These are phyloP conservation scores for Oryza australiensis DNA, from an alignment of 176 grass and related monocot species.

Conservation along the genomic window DNA sequence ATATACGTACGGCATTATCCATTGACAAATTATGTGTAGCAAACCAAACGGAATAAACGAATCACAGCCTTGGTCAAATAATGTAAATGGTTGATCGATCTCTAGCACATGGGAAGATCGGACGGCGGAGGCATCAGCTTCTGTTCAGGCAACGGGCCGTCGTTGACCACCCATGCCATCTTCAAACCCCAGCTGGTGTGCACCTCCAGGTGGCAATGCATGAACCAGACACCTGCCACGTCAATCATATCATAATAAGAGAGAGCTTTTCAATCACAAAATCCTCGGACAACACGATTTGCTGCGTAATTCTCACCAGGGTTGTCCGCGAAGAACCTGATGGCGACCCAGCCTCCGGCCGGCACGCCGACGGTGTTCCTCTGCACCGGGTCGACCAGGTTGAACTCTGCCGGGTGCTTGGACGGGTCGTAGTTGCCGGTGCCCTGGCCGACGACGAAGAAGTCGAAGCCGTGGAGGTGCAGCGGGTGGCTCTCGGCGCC, in stretches of 20 bases:
- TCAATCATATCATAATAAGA: background rate
- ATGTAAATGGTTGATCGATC: background rate
- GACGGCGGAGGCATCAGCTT: slow-evolving; percentile 60
- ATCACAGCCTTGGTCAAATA: slow-evolving; percentile 8
- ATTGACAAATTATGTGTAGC: background rate
- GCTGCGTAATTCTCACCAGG: slow-evolving; percentile 38
- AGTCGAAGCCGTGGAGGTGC: slow-evolving; percentile 74
- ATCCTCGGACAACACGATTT: background rate
- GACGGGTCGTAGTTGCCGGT: slow-evolving; percentile 60
- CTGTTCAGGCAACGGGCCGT: slow-evolving; percentile 55
- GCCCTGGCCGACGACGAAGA: slow-evolving; percentile 64
- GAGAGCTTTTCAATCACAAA: background rate
- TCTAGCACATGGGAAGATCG: slow-evolving; percentile 65
- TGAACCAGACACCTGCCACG: slow-evolving; percentile 65
- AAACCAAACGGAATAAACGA: slow-evolving; percentile 13
- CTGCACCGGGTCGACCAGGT: slow-evolving; percentile 64
- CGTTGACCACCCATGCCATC: slow-evolving; percentile 78
- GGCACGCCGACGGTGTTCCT: slow-evolving; percentile 71
- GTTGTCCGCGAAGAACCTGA: slow-evolving; percentile 77
- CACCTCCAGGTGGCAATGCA: slow-evolving; percentile 74
- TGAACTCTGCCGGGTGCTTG: slow-evolving; percentile 47
- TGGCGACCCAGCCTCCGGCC: slow-evolving; percentile 66
- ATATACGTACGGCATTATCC: background rate
- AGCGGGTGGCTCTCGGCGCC: slow-evolving; percentile 76
- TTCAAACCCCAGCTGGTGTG: slow-evolving; percentile 77